These are phyloP conservation scores for Fragaria vesca DNA, from an alignment of 306 rosid species.

Conservation along the genomic window DNA sequence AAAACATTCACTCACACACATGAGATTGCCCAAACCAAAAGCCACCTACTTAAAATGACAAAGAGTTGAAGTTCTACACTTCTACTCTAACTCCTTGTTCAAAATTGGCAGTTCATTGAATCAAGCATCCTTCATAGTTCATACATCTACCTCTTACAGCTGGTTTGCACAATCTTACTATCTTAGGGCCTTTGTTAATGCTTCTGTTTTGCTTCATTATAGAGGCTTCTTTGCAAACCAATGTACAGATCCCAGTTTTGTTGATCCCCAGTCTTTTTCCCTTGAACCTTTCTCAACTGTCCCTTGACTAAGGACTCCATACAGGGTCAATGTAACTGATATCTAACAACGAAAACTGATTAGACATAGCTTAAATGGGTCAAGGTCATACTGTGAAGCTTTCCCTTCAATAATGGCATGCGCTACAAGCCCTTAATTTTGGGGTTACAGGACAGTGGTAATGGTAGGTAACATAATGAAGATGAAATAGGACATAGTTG, in stretches of 20 bases:
- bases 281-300: conserved; percentile 11
- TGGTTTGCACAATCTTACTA: conserved; percentile 4
- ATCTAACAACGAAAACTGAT: background rate
- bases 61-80: background rate
- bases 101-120: background rate
- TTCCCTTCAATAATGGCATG: conserved; percentile 18
- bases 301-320: conserved; percentile 1
- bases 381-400: background rate
- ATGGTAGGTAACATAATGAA: background rate
- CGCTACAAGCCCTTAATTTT: background rate
- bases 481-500: background rate
- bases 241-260: conserved; percentile 10
- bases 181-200: background rate
- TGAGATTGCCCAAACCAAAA: background rate
- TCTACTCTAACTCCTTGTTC: background rate
- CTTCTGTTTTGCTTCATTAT: background rate
- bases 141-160: background rate
- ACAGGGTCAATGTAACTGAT: conserved; percentile 16
- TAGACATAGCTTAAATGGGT: background rate
- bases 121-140: conserved; percentile 8
- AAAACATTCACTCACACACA: background rate
- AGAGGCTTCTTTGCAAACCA: background rate
- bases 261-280: conserved; percentile 16
- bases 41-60: background rate
- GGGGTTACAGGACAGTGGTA: conserved; percentile 2